These are phyloP conservation scores for Tylopilus rubrobrunneus DNA, from an alignment of 768 basidiomycete genomes.

Conservation along the genomic window DNA sequence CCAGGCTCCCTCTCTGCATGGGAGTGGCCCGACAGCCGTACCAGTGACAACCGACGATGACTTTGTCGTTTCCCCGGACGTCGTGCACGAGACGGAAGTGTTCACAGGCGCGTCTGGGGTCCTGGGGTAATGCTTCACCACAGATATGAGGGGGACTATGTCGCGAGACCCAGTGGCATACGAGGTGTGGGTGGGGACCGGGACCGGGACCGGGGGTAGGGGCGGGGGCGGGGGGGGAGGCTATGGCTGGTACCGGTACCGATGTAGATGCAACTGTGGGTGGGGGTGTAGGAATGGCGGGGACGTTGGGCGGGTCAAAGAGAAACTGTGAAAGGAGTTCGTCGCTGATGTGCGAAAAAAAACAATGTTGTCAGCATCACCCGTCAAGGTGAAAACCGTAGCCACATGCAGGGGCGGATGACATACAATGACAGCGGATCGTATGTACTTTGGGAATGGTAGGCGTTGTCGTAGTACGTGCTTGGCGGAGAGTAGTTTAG, in stretches of 20 bases:
- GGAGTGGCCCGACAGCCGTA: slow-evolving; percentile 9
- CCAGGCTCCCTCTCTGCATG: slow-evolving; percentile 21
- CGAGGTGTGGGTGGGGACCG: background rate
- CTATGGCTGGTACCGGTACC: background rate
- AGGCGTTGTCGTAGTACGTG: background rate
- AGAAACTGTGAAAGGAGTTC: slow-evolving; percentile 14
- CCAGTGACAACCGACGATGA: slow-evolving; percentile 8
- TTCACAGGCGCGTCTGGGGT: slow-evolving; percentile 6
- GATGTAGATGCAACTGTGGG: background rate
- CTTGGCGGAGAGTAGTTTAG: background rate
- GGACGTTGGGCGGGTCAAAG: background rate
- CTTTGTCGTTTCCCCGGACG: slow-evolving; percentile 20
- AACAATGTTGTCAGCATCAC: background rate
- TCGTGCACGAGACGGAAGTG: slow-evolving; percentile 17
- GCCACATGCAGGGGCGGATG: background rate
- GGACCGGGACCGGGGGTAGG: too few relatives aligned
- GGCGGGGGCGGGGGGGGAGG: background rate
- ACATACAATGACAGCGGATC: slow-evolving; percentile 19
- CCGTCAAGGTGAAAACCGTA: background rate
- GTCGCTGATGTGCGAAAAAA: slow-evolving; percentile 4
- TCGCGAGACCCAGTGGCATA: slow-evolving; percentile 12
- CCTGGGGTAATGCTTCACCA: slow-evolving; percentile 1
- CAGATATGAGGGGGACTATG: slow-evolving; percentile 1
- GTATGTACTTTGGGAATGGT: background rate
- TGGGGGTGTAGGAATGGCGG: too few relatives aligned